These are phyloP conservation scores for Populus hybrid DNA, from an alignment of 441 rosid species.

Conservation along the genomic window DNA sequence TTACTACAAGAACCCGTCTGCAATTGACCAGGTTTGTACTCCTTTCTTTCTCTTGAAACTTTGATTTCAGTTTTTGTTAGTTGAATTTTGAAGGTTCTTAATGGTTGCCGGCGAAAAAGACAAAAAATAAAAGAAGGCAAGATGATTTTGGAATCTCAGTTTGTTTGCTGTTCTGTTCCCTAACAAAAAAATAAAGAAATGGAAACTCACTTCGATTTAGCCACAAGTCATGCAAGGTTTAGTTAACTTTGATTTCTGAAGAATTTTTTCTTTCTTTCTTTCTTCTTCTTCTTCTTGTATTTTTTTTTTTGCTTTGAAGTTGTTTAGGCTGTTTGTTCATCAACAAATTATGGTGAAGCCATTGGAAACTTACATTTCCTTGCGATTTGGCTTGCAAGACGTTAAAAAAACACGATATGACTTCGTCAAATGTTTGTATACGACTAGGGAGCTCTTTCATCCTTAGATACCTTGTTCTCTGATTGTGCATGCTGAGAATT, in stretches of 20 bases:
- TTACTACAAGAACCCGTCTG: slow-evolving; percentile 86
- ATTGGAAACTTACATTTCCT: slow-evolving; percentile 1
- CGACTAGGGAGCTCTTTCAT: not conserved
- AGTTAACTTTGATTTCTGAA: not conserved
- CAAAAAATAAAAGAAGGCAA: not conserved
- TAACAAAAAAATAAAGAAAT: too few relatives aligned
- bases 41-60: slow-evolving; percentile 7
- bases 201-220: not conserved
- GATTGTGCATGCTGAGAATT: not conserved
- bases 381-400: slow-evolving; percentile 7
- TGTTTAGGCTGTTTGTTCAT: not conserved
- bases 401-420: not conserved
- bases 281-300: too few relatives aligned
- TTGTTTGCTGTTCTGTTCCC: too few relatives aligned
- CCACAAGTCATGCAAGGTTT: not conserved
- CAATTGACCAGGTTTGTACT: slow-evolving; percentile 85
- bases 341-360: not conserved
- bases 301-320: not conserved
- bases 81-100: not conserved
- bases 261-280: not conserved
- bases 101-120: not conserved
- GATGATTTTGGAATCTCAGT: too few relatives aligned
- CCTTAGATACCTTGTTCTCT: not conserved
- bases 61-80: slow-evolving; percentile 1
- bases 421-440: not conserved